Conservation (phyloP, 75 land plant species). For the Pseudotsuga menziesii region DNA sequence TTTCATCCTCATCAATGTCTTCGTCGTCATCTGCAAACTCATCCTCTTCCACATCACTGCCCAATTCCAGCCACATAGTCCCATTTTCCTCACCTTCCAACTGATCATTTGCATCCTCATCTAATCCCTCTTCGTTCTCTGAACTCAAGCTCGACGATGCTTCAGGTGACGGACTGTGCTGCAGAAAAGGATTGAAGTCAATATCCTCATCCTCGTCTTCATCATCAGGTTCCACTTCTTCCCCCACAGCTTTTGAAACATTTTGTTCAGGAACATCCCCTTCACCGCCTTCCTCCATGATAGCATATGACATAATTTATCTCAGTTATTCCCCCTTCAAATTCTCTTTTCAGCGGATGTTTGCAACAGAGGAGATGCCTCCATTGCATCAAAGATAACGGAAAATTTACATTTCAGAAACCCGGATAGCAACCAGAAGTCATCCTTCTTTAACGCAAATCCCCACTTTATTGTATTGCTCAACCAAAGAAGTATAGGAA, state of each 20-base stretch:
- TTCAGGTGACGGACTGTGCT: constrained; percentile 29
- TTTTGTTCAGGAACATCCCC: background rate
- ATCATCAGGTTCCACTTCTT: constrained; percentile 20
- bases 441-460: too few relatives aligned
- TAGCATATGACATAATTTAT: background rate
- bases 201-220: constrained; percentile 75
- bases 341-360: background rate
- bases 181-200: constrained; percentile 61
- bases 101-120: constrained; percentile 6
- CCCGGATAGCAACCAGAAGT: too few relatives aligned
- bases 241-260: background rate
- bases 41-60: constrained; percentile 13
- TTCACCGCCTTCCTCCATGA: constrained; percentile 4
- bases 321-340: background rate
- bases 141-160: constrained; percentile 66
- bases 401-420: background rate
- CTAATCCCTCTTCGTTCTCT: constrained; percentile 30
- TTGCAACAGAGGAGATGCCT: background rate
- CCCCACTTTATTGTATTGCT: too few relatives aligned
- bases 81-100: constrained; percentile 18
- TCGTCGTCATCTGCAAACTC: constrained; percentile 11
- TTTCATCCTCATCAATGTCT: constrained; percentile 17
- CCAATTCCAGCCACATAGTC: constrained; percentile 12
- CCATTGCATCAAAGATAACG: background rate
- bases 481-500: too few relatives aligned